Evolutionary conservation across 75 land plant genomes (phyloP).

Genomic region (Azolla pinnata): DNA sequence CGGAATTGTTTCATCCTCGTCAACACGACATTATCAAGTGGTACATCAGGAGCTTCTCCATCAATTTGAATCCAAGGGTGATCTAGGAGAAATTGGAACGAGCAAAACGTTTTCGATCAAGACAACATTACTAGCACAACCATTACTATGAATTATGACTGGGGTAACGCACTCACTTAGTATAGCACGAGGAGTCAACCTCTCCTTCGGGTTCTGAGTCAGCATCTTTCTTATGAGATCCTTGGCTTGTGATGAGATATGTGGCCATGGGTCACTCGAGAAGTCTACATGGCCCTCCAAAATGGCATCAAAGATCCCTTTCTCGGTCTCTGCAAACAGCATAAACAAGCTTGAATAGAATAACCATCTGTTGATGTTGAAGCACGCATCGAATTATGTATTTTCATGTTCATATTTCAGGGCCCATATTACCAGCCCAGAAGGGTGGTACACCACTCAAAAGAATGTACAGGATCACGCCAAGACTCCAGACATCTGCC

Average conservation of each 20-base stretch:
- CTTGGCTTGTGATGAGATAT: conserved; percentile 38
- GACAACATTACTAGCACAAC: too few species aligned
- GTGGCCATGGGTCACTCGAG: conserved; percentile 48
- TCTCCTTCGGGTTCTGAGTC: conserved; percentile 23
- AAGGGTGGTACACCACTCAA: conserved; percentile 56
- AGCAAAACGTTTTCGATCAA: too few species aligned
- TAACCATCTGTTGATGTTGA: too few species aligned
- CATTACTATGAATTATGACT: too few species aligned
- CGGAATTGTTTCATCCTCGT: conserved; percentile 62
- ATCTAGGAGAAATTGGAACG: conserved; percentile 13
- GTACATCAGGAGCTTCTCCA: conserved; percentile 68
- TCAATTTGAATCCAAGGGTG: conserved; percentile 63
- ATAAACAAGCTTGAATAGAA: not conserved
- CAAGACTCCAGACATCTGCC: conserved; percentile 57
- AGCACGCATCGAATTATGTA: too few species aligned
- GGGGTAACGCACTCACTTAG: not conserved
- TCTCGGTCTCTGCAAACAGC: conserved; percentile 31
- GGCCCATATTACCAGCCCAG: conserved; percentile 53
- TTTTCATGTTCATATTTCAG: too few species aligned
- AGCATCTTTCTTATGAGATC: conserved; percentile 54
- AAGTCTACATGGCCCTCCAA: conserved; percentile 34
- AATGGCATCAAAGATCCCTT: conserved; percentile 49
- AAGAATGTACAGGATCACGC: conserved; percentile 60
- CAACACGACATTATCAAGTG: conserved; percentile 63
- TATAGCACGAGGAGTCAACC: conserved; percentile 28